These are phyloP conservation scores for Oldenlandia corymbosa DNA, from an alignment of 257 asterid genomes.

Conservation along the genomic window DNA sequence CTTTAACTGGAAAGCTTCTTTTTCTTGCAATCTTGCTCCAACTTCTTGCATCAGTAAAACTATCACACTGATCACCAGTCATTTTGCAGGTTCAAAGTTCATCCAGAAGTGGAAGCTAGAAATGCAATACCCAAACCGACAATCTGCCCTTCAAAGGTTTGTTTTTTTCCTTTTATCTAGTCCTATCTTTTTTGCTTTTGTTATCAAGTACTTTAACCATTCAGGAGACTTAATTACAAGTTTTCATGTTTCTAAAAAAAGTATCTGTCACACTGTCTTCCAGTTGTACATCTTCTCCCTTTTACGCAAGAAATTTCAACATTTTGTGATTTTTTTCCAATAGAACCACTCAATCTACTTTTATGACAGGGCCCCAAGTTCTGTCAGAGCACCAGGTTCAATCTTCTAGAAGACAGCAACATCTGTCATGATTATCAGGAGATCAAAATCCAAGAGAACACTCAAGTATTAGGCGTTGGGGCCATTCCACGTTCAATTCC, in stretches of 20 bases:
- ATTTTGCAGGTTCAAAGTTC: slow-evolving; percentile 67
- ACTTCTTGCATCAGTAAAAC: neutral
- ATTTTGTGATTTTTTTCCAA: neutral
- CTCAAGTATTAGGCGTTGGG: slow-evolving; percentile 95
- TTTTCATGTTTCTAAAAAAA: neutral
- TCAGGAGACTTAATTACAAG: neutral
- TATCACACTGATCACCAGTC: slow-evolving; percentile 11
- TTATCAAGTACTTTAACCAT: neutral
- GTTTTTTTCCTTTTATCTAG: slow-evolving; percentile 8
- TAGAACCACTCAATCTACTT: neutral
- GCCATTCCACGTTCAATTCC: slow-evolving; percentile 96
- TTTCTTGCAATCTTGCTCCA: neutral
- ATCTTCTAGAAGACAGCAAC: slow-evolving; percentile 67
- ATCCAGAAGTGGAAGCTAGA: slow-evolving; percentile 93
- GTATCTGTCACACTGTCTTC: no score
- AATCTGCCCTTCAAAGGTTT: slow-evolving; percentile 84
- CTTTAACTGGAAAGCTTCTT: neutral
- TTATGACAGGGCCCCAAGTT: slow-evolving; percentile 23
- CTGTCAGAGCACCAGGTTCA: slow-evolving; percentile 87
- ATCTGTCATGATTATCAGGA: slow-evolving; percentile 95
- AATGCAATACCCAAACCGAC: slow-evolving; percentile 68
- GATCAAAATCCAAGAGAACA: slow-evolving; percentile 91
- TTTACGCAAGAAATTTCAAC: neutral
- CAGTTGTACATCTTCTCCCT: slow-evolving; percentile 4
- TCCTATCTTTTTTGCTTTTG: neutral